phyloP scores from a whole-genome alignment of 257 asterid species.

The Coffea eugenioides region DNA sequence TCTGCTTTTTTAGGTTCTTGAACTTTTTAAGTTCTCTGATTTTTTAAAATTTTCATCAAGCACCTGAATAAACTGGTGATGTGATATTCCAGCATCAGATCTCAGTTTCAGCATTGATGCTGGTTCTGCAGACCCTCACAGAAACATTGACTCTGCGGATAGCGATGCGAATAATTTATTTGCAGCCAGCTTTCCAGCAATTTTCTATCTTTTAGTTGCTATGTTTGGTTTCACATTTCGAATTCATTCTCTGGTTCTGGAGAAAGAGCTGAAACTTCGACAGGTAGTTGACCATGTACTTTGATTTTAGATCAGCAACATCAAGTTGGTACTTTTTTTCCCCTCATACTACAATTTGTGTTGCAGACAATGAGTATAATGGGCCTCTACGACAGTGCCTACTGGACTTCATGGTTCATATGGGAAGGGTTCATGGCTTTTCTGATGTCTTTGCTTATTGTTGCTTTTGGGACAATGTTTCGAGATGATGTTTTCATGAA shows the following conservation, averaged over 20 bases:
- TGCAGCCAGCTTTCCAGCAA: neutral
- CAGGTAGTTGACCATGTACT: slow-evolving; percentile 27
- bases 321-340: neutral
- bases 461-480: slow-evolving; percentile 37
- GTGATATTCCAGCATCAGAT: slow-evolving; percentile 21
- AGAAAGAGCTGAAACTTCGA: slow-evolving; percentile 53
- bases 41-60: neutral
- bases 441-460: slow-evolving; percentile 32
- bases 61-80: neutral
- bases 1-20: slow-evolving; percentile 15
- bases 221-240: slow-evolving; percentile 41
- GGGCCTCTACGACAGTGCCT: slow-evolving; percentile 49
- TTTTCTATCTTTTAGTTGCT: slow-evolving; percentile 29
- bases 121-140: slow-evolving; percentile 35
- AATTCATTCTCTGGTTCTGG: slow-evolving; percentile 35
- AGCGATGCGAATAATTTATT: too few species aligned
- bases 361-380: slow-evolving; percentile 41
- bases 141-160: neutral
- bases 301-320: neutral
- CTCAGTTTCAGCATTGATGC: slow-evolving; percentile 30
- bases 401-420: slow-evolving; percentile 43
- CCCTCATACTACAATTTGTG: neutral
- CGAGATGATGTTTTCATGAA: slow-evolving; percentile 29
- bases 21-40: too few species aligned
- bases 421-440: slow-evolving; percentile 39